These are phyloP conservation scores for Aechmea fasciata DNA, from an alignment of 176 grass and related monocot genomes.

Conservation along the genomic window DNA sequence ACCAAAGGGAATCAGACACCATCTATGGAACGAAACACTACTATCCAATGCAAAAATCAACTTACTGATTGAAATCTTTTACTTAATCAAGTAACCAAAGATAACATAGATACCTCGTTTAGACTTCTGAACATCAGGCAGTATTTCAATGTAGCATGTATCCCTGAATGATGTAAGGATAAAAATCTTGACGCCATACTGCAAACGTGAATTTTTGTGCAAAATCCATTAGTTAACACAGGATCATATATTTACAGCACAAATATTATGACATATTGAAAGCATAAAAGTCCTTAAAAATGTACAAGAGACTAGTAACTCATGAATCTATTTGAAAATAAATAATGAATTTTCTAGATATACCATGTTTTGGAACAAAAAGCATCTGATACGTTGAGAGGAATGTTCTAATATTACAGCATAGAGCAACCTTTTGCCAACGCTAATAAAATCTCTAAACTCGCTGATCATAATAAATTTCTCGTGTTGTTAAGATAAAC, in stretches of 20 bases:
- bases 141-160: conserved; percentile 99
- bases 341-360: too few species aligned
- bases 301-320: too few species aligned
- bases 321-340: too few species aligned
- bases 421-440: too few species aligned
- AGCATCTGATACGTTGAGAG: neutral
- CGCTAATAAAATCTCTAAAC: too few species aligned
- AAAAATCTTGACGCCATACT: conserved; percentile 95
- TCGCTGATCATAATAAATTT: too few species aligned
- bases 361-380: neutral
- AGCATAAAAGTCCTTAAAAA: too few species aligned
- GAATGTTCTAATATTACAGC: too few species aligned
- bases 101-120: conserved; percentile 55
- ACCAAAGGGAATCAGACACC: too few species aligned
- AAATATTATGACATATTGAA: neutral
- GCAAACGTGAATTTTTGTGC: conserved; percentile 11
- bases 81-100: neutral
- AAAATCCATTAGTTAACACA: conserved; percentile 7
- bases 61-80: neutral
- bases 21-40: neutral
- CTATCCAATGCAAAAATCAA: neutral
- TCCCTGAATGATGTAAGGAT: conserved; percentile 97
- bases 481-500: too few species aligned
- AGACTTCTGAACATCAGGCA: conserved; percentile 80
- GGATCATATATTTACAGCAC: neutral